Conservation (phyloP, 192 early-diverging fungal species). For the Geosiphon pyriformis region DNA sequence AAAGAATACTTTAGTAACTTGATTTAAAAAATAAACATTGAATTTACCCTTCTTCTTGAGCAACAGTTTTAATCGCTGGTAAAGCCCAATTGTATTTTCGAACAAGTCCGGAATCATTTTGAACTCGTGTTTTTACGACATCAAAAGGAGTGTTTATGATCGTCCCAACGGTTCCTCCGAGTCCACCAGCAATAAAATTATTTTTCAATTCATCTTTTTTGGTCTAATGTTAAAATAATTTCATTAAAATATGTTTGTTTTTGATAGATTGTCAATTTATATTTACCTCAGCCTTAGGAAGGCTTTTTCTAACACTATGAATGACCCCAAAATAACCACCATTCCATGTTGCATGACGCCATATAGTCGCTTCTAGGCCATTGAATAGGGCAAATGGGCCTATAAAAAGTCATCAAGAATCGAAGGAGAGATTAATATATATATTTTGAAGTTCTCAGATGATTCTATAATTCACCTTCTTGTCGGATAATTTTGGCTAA, state of each 20-base stretch:
- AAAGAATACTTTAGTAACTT: background rate
- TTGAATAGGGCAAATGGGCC: conserved; percentile 76
- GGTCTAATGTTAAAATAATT: conserved; percentile 34
- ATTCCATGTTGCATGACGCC: conserved; percentile 95
- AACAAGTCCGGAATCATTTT: conserved; percentile 65
- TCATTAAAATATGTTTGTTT: background rate
- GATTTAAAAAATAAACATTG: conserved; percentile 2
- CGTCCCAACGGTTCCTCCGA: conserved; percentile 92
- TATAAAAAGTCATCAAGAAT: background rate
- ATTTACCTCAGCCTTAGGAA: conserved; percentile 71
- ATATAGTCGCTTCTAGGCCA: conserved; percentile 89
- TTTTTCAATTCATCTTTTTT: conserved; percentile 69
- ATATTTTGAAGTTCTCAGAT: background rate
- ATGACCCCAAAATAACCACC: conserved; percentile 93
- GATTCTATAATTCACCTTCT: conserved; percentile 48
- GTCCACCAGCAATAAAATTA: conserved; percentile 87
- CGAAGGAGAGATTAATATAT: background rate
- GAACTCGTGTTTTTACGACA: conserved; percentile 95
- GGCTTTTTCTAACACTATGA: conserved; percentile 55
- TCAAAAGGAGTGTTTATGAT: conserved; percentile 92
- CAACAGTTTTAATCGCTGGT: conserved; percentile 69
- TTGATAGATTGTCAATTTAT: background rate
- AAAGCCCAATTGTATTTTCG: conserved; percentile 88
- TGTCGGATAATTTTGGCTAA: conserved; percentile 71
- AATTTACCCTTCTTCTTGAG: conserved; percentile 80